These are phyloP conservation scores for Lasiodiplodia sp. DNA, from an alignment of 2,329 filamentous ascomycete genomes.

Conservation along the genomic window DNA sequence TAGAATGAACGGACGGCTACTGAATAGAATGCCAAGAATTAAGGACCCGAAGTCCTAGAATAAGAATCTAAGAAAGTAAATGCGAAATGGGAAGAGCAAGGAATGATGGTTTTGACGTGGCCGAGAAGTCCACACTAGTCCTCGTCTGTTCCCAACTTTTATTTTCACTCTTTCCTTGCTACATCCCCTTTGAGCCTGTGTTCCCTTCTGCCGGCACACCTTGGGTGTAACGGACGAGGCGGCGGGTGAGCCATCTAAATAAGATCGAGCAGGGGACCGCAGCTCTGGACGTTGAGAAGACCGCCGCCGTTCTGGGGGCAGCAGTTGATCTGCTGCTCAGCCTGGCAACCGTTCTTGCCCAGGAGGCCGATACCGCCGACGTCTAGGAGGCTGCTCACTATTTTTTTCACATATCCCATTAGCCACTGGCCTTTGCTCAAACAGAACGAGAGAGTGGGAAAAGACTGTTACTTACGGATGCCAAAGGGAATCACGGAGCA, in stretches of 20 bases:
- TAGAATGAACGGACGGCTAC: not conserved
- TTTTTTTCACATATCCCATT: not conserved
- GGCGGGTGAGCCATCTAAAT: not conserved
- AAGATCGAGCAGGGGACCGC: slow-evolving; percentile 1
- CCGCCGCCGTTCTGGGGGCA: not conserved
- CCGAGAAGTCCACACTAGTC: not conserved
- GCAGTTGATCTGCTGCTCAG: slow-evolving; percentile 13
- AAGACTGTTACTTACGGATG: not conserved
- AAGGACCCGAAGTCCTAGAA: not conserved
- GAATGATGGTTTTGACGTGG: not conserved
- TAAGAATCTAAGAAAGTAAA: slow-evolving; percentile 3
- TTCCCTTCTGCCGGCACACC: not conserved
- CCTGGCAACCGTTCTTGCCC: not conserved
- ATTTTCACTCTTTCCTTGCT: not conserved
- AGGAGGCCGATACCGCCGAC: not conserved
- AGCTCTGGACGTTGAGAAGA: not conserved
- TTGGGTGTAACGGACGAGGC: too few relatives aligned
- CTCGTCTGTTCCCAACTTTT: not conserved
- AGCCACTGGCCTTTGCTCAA: not conserved
- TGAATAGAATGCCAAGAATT: not conserved
- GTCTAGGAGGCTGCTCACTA: not conserved
- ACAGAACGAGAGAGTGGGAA: not conserved
- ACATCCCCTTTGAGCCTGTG: too few relatives aligned
- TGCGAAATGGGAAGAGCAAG: not conserved
- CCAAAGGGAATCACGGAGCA: not conserved